These are phyloP conservation scores for Leishmania amazonensis DNA, from an alignment of 208 protist species.

Conservation along the genomic window DNA sequence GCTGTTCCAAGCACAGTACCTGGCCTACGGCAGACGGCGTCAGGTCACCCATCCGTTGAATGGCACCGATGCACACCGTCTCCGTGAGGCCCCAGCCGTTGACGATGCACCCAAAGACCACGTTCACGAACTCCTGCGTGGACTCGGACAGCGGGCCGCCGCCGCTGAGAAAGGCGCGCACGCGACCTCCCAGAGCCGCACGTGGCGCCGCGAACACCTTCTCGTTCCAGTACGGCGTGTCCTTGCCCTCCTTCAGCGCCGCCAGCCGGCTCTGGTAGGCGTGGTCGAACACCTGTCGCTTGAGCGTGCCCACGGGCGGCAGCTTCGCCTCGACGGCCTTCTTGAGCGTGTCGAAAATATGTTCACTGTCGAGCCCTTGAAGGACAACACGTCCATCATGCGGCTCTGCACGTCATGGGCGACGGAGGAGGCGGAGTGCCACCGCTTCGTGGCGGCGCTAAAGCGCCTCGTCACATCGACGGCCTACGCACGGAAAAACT, in stretches of 20 bases:
- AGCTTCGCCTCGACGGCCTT: slow-evolving; percentile 72
- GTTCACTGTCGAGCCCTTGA: slow-evolving; percentile 14
- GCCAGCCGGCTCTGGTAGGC: slow-evolving; percentile 58
- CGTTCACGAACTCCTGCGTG: slow-evolving; percentile 87
- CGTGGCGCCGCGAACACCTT: slow-evolving; percentile 66
- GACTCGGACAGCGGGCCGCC: slow-evolving; percentile 70
- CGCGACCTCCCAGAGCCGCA: slow-evolving; percentile 62
- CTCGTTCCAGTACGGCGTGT: slow-evolving; percentile 85
- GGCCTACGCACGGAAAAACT: neutral
- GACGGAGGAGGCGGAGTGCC: slow-evolving; percentile 47
- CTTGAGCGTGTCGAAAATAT: slow-evolving; percentile 86
- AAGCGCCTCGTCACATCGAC: slow-evolving; percentile 15
- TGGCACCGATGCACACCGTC: slow-evolving; percentile 64
- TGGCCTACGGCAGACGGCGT: slow-evolving; percentile 56
- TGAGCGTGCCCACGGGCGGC: slow-evolving; percentile 51
- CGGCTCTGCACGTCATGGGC: slow-evolving; percentile 52
- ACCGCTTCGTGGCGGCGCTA: slow-evolving; percentile 39
- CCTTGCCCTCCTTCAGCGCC: slow-evolving; percentile 67
- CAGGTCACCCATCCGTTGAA: slow-evolving; percentile 59
- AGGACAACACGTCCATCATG: slow-evolving; percentile 22
- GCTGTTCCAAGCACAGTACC: slow-evolving; percentile 63
- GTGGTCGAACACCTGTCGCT: slow-evolving; percentile 71
- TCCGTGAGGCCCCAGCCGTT: slow-evolving; percentile 92
- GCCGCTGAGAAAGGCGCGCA: slow-evolving; percentile 64
- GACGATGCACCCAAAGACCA: slow-evolving; percentile 69